phyloP scores from a whole-genome alignment of 768 basidiomycete species.

The Calocybe gangraenosa region DNA sequence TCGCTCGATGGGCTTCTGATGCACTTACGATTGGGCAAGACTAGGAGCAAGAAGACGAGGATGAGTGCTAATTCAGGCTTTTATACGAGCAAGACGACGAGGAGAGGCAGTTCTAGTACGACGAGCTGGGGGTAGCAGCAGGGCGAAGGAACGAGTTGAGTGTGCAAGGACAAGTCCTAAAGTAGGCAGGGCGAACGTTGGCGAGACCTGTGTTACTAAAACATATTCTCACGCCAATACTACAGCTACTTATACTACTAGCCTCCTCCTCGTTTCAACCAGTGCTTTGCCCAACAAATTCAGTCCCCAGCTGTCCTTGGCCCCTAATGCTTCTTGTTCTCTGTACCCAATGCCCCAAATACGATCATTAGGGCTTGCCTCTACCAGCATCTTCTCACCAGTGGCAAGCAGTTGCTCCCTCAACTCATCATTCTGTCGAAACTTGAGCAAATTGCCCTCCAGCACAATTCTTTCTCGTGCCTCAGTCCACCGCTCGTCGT shows the following conservation, averaged over 20 bases:
- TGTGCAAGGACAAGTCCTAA: too few species aligned
- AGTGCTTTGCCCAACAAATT: constrained; percentile 54
- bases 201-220: background rate
- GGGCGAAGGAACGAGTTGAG: background rate
- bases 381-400: constrained; percentile 44
- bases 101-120: background rate
- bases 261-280: constrained; percentile 29
- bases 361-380: constrained; percentile 55
- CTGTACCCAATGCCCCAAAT: constrained; percentile 63
- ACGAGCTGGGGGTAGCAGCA: background rate
- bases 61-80: background rate
- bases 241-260: background rate
- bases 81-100: background rate
- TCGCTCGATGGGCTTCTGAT: constrained; percentile 10
- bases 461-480: constrained; percentile 46
- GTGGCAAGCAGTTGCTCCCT: constrained; percentile 39
- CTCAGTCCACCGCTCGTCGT: constrained; percentile 44
- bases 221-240: constrained; percentile 5
- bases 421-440: constrained; percentile 43
- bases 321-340: constrained; percentile 39
- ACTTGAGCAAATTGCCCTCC: constrained; percentile 53
- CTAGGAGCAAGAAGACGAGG: background rate
- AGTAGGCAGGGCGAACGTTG: background rate
- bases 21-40: constrained; percentile 7
- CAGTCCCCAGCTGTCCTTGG: constrained; percentile 44